phyloP scores from a whole-genome alignment of 495 filamentous ascomycete species.

The Penicillium goetzii region DNA sequence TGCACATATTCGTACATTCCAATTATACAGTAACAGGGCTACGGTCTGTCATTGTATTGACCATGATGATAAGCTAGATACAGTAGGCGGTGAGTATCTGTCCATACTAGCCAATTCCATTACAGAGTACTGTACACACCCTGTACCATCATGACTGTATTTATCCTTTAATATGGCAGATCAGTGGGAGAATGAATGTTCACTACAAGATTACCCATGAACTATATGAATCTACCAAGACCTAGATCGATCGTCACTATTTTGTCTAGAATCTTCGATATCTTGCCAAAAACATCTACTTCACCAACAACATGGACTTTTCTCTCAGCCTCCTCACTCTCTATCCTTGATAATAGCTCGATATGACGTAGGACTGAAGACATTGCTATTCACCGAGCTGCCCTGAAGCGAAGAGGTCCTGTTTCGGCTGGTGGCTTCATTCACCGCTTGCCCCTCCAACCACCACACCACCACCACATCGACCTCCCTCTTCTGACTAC shows the following conservation, averaged over 20 bases:
- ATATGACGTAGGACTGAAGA: conserved; percentile 28
- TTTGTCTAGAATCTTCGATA: conserved; percentile 6
- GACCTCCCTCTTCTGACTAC: not conserved
- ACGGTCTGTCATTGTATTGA: not conserved
- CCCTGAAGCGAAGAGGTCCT: conserved; percentile 26
- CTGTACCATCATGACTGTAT: not conserved
- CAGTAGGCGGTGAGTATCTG: not conserved
- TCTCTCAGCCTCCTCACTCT: not conserved
- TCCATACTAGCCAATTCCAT: not conserved
- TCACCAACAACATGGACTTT: not conserved
- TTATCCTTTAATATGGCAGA: not conserved
- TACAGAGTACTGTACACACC: not conserved
- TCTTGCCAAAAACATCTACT: not conserved
- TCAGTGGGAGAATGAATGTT: not conserved
- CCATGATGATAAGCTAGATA: not conserved
- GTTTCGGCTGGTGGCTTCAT: conserved; percentile 29
- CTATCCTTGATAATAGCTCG: not conserved
- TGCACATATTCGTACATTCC: not conserved
- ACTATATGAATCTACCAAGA: not conserved
- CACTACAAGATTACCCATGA: not conserved
- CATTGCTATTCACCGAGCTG: conserved; percentile 15
- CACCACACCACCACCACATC: conserved; percentile 19
- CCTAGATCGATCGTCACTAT: not conserved
- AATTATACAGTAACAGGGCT: not conserved
- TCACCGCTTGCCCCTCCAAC: conserved; percentile 36